phyloP scores from a whole-genome alignment of 306 rosid species.

The Lathyrus aphaca region DNA sequence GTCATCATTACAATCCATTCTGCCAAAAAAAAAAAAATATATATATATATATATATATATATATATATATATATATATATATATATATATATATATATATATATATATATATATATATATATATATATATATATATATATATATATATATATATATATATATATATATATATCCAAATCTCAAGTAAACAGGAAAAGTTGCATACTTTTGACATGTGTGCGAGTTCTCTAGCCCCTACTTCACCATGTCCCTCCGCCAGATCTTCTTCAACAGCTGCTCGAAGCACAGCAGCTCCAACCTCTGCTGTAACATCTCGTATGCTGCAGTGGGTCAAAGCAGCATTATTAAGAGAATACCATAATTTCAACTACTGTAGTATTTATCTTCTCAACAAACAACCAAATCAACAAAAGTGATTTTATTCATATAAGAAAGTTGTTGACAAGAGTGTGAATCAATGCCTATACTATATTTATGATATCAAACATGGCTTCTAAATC shows the following conservation, averaged over 20 bases:
- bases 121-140: too few species aligned
- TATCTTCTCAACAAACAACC: slow-evolving; percentile 22
- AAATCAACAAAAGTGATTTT: slow-evolving; percentile 17
- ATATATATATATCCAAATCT: not conserved
- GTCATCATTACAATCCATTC: not conserved
- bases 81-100: too few species aligned
- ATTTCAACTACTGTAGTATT: slow-evolving; percentile 18
- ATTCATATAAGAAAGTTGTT: not conserved
- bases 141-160: too few species aligned
- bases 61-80: too few species aligned
- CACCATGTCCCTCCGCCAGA: slow-evolving; percentile 83
- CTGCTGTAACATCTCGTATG: slow-evolving; percentile 78
- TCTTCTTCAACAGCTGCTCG: slow-evolving; percentile 81
- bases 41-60: too few species aligned
- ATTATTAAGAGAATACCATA: slow-evolving; percentile 27
- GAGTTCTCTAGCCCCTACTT: slow-evolving; percentile 78
- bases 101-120: too few species aligned
- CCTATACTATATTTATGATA: slow-evolving; percentile 7
- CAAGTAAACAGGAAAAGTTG: slow-evolving; percentile 6
- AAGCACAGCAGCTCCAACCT: slow-evolving; percentile 96
- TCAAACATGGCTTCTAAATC: slow-evolving; percentile 28
- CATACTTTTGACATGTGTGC: slow-evolving; percentile 80
- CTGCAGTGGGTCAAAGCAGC: slow-evolving; percentile 51
- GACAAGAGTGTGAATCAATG: not conserved
- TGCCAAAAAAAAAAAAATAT: not conserved